Evolutionary conservation across 176 grass and related monocot genomes (phyloP), one percentile per base, ranked within the genome.

Genomic region (Eleusine indica): DNA sequence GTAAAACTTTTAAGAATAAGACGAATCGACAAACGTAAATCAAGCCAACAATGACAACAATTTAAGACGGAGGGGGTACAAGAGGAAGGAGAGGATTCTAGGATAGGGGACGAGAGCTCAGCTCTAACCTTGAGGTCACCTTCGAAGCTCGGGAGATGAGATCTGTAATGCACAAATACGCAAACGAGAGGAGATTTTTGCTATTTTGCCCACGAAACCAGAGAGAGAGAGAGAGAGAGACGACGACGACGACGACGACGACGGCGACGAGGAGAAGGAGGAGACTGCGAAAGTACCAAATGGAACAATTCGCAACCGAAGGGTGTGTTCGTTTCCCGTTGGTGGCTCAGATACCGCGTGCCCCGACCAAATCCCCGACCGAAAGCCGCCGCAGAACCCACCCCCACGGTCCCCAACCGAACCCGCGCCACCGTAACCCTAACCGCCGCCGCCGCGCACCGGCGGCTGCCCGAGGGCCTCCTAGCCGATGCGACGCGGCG

Each of bases 331-430:
- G 16, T 40, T 56, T 69, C 68, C 53, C 82, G 51, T 71, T 14
- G 71, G 87, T 53, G 13, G 82, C 82, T 85, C 77, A 75, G 70
- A 85, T 76, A 28, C 71, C 32, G 42, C 62, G 41, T 49, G 11
- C 30, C 70, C 76, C 16, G 7, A 43, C 61, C 87, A 19, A 9
- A 21, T 70, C 19, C 49, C 6, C 42, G 52, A 69, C 61, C 16
- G 18, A 70, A n/a, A 69, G 3, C 32, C 70, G 0, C 64, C 6
- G 13, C 30, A 3, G 11, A 30, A 8, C 76, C 41, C 40, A 21
- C 32, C 32, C 14, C 65, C 65, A 81, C 70, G 44, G 82, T 71
- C 54, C 82, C 87, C 77, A 15, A 39, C 49, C 25, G 75, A 73
- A 1, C n/a, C 70, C 35, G 19, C 56, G 32, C 53, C 30, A 4